Conservation (phyloP, 306 rosid genomes). For the Acmispon strigosus region DNA sequence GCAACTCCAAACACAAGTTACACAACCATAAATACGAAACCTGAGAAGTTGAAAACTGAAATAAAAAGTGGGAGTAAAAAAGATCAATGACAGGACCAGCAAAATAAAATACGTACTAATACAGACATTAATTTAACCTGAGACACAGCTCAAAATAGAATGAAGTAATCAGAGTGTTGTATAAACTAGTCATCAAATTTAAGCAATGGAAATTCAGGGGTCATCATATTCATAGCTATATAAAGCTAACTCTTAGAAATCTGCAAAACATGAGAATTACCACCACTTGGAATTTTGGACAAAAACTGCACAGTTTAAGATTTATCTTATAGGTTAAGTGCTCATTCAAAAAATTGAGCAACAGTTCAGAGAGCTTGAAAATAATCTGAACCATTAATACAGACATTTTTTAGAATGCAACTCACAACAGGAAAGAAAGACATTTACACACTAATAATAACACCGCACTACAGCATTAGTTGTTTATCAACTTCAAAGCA, state of each 20-base stretch:
- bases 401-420: neutral
- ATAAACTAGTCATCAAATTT: constrained; percentile 3
- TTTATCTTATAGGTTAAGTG: neutral
- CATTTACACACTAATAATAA: neutral
- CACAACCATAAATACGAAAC: neutral
- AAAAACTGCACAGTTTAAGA: neutral
- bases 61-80: neutral
- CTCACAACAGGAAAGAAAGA: neutral
- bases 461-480: neutral
- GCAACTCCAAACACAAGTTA: neutral
- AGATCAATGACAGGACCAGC: neutral
- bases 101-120: constrained; percentile 39
- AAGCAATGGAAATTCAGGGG: neutral
- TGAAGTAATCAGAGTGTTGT: neutral
- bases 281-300: neutral
- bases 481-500: constrained; percentile 4
- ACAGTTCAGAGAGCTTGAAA: neutral
- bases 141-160: neutral
- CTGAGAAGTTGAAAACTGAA: neutral
- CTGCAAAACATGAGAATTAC: neutral
- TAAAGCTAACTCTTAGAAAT: neutral
- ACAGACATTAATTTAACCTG: too few relatives aligned
- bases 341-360: neutral
- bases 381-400: neutral
- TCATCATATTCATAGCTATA: neutral